phyloP scores from a whole-genome alignment of 768 basidiomycete species.

The Hirschioporus abietinus region DNA sequence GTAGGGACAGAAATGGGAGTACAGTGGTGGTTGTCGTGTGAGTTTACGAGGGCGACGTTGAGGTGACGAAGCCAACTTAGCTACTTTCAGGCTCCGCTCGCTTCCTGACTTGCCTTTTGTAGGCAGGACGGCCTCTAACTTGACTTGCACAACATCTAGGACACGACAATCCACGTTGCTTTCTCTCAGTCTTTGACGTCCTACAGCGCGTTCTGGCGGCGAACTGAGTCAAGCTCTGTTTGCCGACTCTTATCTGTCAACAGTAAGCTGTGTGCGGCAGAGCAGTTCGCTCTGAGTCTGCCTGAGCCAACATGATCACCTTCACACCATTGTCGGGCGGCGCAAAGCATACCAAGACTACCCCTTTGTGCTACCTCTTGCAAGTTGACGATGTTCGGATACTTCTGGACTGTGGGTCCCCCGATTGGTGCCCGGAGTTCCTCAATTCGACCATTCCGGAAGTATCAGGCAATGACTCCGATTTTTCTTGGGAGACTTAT shows the following conservation, averaged over 20 bases:
- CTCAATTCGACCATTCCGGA: conserved; percentile 11
- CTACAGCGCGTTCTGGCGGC: neutral
- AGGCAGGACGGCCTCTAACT: neutral
- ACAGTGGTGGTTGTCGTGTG: conserved; percentile 3
- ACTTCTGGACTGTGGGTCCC: conserved; percentile 91
- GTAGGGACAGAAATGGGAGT: neutral
- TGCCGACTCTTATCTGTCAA: neutral
- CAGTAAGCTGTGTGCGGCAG: neutral
- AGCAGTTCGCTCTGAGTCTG: neutral
- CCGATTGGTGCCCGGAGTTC: conserved; percentile 69
- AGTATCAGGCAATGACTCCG: conserved; percentile 4
- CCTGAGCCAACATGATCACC: conserved; percentile 66
- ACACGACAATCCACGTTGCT: neutral
- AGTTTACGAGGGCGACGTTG: conserved; percentile 1
- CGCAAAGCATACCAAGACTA: conserved; percentile 57
- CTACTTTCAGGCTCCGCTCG: neutral
- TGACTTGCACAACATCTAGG: neutral
- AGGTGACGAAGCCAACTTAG: conserved; percentile 1
- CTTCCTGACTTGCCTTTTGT: neutral
- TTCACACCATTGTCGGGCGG: conserved; percentile 89
- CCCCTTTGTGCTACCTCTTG: conserved; percentile 78
- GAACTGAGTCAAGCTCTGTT: neutral
- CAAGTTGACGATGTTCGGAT: conserved; percentile 93
- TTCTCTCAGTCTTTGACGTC: neutral
- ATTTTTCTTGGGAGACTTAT: conserved; percentile 56